Evolutionary conservation across 1,284 basidiomycete species (phyloP).

Genomic region (Fistulinella cinereoalba): DNA sequence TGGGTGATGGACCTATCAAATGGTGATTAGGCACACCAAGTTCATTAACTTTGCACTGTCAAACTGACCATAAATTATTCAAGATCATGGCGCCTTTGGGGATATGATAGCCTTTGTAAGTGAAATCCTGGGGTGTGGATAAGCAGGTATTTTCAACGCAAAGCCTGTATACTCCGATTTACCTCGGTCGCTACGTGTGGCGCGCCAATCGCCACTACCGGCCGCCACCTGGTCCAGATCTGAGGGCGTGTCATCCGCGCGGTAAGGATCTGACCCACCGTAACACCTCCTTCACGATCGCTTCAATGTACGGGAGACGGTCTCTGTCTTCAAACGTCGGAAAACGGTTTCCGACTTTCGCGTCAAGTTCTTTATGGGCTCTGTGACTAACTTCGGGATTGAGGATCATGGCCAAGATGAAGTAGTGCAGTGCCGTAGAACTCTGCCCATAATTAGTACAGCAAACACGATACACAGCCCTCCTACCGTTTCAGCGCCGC

Average conservation of each 20-base stretch:
- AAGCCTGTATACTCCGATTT: too few relatives aligned
- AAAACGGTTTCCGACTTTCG: slow-evolving; percentile 19
- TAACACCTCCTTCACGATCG: slow-evolving; percentile 30
- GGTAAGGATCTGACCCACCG: neutral
- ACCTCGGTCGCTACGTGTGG: slow-evolving; percentile 10
- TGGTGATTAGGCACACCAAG: neutral
- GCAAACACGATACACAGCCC: neutral
- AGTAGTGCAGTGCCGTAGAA: slow-evolving; percentile 6
- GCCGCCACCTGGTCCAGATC: slow-evolving; percentile 6
- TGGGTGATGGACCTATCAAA: slow-evolving; percentile 8
- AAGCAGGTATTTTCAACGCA: neutral
- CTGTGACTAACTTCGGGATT: slow-evolving; percentile 2
- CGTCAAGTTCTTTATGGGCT: slow-evolving; percentile 11
- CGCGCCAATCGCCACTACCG: slow-evolving; percentile 9
- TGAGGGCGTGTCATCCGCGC: neutral
- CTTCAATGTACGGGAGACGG: slow-evolving; percentile 33
- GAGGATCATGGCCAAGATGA: slow-evolving; percentile 10
- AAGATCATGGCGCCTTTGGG: slow-evolving; percentile 34
- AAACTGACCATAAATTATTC: slow-evolving; percentile 28
- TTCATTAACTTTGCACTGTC: too few relatives aligned
- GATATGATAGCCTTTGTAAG: slow-evolving; percentile 32
- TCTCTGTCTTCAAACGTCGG: slow-evolving; percentile 30
- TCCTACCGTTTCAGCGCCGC: slow-evolving; percentile 7
- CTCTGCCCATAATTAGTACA: neutral
- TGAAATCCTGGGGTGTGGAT: slow-evolving; percentile 9